Evolutionary conservation across 768 basidiomycete species (phyloP).

Genomic region (Cystobasidium onofrii): DNA sequence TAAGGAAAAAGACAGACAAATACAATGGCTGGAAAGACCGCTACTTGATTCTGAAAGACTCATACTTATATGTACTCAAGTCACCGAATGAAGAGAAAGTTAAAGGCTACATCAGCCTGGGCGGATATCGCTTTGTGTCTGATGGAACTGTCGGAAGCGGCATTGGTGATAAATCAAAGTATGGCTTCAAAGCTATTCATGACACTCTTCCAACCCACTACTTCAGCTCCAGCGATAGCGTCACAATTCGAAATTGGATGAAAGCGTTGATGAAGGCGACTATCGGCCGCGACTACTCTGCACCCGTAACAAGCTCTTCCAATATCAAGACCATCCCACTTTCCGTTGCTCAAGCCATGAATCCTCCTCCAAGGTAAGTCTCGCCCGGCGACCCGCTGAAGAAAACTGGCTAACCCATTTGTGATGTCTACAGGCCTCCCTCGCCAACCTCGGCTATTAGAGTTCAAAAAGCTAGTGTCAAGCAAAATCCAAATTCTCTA

Average conservation of each 20-base stretch:
- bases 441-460: conserved; percentile 90
- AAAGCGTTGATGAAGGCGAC: conserved; percentile 99
- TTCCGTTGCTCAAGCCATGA: conserved; percentile 90
- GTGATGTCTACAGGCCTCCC: conserved; percentile 57
- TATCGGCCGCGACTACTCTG: conserved; percentile 89
- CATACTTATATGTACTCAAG: conserved; percentile 77
- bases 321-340: conserved; percentile 95
- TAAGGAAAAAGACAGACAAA: conserved; percentile 88
- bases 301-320: conserved; percentile 88
- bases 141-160: conserved; percentile 54
- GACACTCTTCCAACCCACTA: conserved; percentile 76
- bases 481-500: conserved; percentile 43
- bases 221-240: conserved; percentile 85
- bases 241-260: conserved; percentile 91
- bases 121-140: conserved; percentile 82
- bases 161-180: conserved; percentile 78
- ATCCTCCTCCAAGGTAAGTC: conserved; percentile 60
- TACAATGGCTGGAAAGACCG: conserved; percentile 88
- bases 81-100: conserved; percentile 77
- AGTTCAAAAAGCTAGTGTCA: conserved; percentile 57
- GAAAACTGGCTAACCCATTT: too few relatives aligned
- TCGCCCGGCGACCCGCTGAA: too few relatives aligned
- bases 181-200: conserved; percentile 90
- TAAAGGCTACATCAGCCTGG: conserved; percentile 89
- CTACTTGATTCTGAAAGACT: conserved; percentile 86